These are phyloP conservation scores for Poronia punctata DNA, from an alignment of 495 filamentous ascomycete species.

Conservation along the genomic window DNA sequence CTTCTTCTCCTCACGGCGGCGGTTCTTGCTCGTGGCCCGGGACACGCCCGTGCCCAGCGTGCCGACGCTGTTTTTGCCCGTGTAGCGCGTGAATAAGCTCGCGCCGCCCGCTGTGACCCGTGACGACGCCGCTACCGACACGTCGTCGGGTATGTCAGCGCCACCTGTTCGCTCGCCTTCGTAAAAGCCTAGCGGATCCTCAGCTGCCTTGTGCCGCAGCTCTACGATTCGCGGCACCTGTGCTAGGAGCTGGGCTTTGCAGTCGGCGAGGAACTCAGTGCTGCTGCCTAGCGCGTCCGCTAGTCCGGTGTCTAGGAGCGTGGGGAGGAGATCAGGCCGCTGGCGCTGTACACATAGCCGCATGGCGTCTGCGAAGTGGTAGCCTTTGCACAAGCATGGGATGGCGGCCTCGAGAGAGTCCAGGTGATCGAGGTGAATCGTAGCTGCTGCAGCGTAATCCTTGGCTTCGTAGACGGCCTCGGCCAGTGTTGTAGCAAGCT, in stretches of 20 bases:
- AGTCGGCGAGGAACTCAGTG: slow-evolving; percentile 88
- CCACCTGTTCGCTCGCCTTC: slow-evolving; percentile 59
- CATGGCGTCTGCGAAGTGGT: slow-evolving; percentile 76
- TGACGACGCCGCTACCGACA: slow-evolving; percentile 83
- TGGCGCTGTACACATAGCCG: slow-evolving; percentile 49
- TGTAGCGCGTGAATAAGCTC: slow-evolving; percentile 88
- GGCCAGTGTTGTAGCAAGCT: slow-evolving; percentile 60
- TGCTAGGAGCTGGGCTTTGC: slow-evolving; percentile 70
- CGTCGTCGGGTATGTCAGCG: slow-evolving; percentile 77
- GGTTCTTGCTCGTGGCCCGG: slow-evolving; percentile 74
- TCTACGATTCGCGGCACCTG: slow-evolving; percentile 82
- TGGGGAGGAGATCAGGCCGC: slow-evolving; percentile 40
- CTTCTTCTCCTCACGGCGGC: slow-evolving; percentile 86
- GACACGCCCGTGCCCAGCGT: slow-evolving; percentile 61
- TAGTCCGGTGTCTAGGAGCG: slow-evolving; percentile 64
- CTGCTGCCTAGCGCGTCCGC: slow-evolving; percentile 66
- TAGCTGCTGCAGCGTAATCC: slow-evolving; percentile 71
- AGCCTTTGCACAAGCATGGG: slow-evolving; percentile 70
- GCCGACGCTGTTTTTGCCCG: slow-evolving; percentile 56
- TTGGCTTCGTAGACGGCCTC: slow-evolving; percentile 71
- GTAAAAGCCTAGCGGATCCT: slow-evolving; percentile 75
- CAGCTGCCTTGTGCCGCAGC: slow-evolving; percentile 67
- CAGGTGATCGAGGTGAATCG: slow-evolving; percentile 75
- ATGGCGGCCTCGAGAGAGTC: slow-evolving; percentile 59
- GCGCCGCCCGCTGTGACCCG: slow-evolving; percentile 61